Evolutionary conservation across 2,329 filamentous ascomycete genomes (phyloP), one percentile per base, ranked within the genome.

Genomic region (Podosphaera fusca): DNA sequence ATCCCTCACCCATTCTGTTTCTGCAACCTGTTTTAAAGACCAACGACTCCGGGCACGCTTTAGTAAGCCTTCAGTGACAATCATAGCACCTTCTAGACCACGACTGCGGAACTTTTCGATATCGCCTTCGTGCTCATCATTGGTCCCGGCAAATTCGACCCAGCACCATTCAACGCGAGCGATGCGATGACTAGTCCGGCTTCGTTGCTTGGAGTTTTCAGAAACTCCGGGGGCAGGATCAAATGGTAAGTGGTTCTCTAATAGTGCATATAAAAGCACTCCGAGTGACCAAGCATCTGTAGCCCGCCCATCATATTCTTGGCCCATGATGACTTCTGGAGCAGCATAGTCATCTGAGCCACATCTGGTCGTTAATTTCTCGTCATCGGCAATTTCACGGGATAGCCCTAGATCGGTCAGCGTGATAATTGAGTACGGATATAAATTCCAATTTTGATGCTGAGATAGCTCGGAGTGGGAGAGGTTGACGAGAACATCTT

Each of bases 341-440:
- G 92, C 90, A 1, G 90, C 90, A 67, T 98, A 98, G 70, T 98
- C 92, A 70, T 96, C 92, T 46, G 86, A 94, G 36, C 92, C 92
- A 68, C 92, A 98, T 8, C 92, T 80, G 1, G 90, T 96, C 60
- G 86, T 86, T n/a, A 98, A 77, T 59, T 90, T 83, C 62, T 94
- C 87, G 56, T 87, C 87, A 60, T 87, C 83, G 14, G 87, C 80
- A 45, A 96, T 86, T 40, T 85, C 82, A 57, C 90, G 80, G 2
- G 88, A 94, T 10, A 98, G 79, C 12, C 92, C 92, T 10, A 98
- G 75, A 67, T 98, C 92, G 14, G 89, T 94, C 47, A 98, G 76
- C 1, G 88, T 95, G 57, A 90, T 79, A 56, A 96, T 78, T 1
- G 90, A 85, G 65, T 87, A 79, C 8, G 87, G 85, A 64, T 94